Conservation (phyloP, 2,329 filamentous ascomycete species). For the Byssochlamys sp. region DNA sequence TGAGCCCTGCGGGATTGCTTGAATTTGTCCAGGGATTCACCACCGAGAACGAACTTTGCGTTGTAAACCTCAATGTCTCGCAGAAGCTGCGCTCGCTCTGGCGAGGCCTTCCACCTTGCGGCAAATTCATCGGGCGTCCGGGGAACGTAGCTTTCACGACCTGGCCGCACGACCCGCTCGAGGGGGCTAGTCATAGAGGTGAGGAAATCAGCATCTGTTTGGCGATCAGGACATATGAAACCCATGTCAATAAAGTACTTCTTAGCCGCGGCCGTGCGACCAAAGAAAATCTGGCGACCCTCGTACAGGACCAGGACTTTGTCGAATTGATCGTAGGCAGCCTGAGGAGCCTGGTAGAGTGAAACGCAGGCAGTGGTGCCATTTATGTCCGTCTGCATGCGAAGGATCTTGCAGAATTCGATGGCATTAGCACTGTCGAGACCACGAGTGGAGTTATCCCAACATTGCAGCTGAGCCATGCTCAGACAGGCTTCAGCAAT, state of each 20-base stretch:
- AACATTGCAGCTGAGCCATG: slow-evolving; percentile 39
- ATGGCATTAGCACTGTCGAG: slow-evolving; percentile 48
- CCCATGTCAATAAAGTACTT: slow-evolving; percentile 60
- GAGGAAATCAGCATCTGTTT: slow-evolving; percentile 63
- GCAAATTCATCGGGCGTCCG: slow-evolving; percentile 63
- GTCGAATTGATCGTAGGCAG: slow-evolving; percentile 53
- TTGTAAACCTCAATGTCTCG: slow-evolving; percentile 38
- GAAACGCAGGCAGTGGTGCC: slow-evolving; percentile 42
- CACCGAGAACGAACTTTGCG: slow-evolving; percentile 33
- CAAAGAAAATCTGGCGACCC: slow-evolving; percentile 69
- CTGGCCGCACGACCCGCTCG: slow-evolving; percentile 49
- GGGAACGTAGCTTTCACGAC: slow-evolving; percentile 55
- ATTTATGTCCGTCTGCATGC: slow-evolving; percentile 42
- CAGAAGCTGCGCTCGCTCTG: slow-evolving; percentile 33
- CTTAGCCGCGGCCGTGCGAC: slow-evolving; percentile 51
- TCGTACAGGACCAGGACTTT: slow-evolving; percentile 66
- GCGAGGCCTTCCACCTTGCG: slow-evolving; percentile 40
- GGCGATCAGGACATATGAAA: slow-evolving; percentile 58
- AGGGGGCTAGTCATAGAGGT: slow-evolving; percentile 59
- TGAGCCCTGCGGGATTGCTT: slow-evolving; percentile 33
- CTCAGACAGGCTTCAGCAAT: slow-evolving; percentile 48
- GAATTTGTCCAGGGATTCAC: slow-evolving; percentile 32
- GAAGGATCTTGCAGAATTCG: slow-evolving; percentile 47
- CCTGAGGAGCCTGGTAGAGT: slow-evolving; percentile 45
- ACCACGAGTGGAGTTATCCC: slow-evolving; percentile 43